Percentiles rank a stretch among this genome's conserved stretches.
Evolutionary conservation across 225 moss, liverwort and hornwort genomes (phyloP).

Genomic region (Antitrichia curtipendula): DNA sequence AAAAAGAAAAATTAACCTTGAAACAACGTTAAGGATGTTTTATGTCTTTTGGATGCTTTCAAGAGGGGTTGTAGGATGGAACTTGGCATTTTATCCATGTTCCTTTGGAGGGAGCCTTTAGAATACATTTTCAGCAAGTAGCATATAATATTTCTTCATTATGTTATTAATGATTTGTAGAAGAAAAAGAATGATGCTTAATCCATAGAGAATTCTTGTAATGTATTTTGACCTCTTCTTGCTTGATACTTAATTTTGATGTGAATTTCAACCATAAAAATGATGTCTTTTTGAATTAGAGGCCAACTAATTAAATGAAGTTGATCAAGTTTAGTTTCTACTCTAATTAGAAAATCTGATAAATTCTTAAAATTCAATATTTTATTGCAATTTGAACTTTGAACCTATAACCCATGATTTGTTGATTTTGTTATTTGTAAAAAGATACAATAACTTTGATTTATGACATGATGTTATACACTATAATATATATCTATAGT

Average conservation of each 20-base stretch:
- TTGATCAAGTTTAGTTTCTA: too few species aligned
- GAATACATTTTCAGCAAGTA: not conserved
- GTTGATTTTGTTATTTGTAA: not conserved
- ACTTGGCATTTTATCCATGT: too few species aligned
- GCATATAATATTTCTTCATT: too few species aligned
- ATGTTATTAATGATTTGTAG: too few species aligned
- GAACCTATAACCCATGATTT: too few species aligned
- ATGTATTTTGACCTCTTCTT: not conserved
- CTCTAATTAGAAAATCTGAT: not conserved
- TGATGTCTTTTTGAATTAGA: not conserved
- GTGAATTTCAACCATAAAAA: not conserved
- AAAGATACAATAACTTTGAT: not conserved
- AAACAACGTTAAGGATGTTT: too few species aligned
- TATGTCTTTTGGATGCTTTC: too few species aligned
- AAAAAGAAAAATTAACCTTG: too few species aligned
- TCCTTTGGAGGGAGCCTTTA: not conserved
- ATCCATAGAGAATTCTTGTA: too few species aligned
- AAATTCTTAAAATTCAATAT: not conserved
- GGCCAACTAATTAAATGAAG: not conserved
- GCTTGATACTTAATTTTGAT: not conserved
- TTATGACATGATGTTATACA: not conserved
- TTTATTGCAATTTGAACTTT: not conserved
- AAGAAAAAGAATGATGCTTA: not conserved
- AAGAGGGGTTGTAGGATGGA: too few species aligned
- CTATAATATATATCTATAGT: not conserved